phyloP scores from a whole-genome alignment of 768 basidiomycete genomes.

The Strobilomyces dryophilus region DNA sequence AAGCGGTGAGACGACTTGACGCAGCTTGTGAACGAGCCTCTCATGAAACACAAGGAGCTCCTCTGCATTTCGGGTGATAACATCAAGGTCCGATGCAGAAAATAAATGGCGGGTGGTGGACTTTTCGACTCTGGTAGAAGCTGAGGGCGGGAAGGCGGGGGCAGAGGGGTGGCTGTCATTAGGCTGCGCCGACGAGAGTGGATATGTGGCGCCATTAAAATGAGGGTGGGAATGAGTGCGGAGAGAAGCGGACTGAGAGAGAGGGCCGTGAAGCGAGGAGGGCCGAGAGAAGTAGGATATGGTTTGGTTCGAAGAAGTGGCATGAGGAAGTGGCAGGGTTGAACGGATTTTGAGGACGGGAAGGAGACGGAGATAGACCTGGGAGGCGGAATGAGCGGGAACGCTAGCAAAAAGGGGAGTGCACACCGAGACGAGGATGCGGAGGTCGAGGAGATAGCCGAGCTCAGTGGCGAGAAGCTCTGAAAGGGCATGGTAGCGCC shows the following conservation, averaged over 20 bases:
- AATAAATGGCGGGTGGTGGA: slow-evolving; percentile 47
- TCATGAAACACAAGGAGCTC: slow-evolving; percentile 69
- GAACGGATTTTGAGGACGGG: slow-evolving; percentile 40
- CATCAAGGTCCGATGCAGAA: slow-evolving; percentile 51
- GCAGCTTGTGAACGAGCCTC: slow-evolving; percentile 54
- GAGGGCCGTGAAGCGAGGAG: slow-evolving; percentile 37
- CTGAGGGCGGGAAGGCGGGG: slow-evolving; percentile 6
- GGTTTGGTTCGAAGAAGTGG: slow-evolving; percentile 26
- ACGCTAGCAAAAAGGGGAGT: neutral
- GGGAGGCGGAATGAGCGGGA: slow-evolving; percentile 2
- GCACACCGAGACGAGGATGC: slow-evolving; percentile 68
- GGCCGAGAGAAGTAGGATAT: slow-evolving; percentile 34
- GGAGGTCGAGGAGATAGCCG: slow-evolving; percentile 76
- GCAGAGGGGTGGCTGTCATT: slow-evolving; percentile 8
- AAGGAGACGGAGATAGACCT: slow-evolving; percentile 67
- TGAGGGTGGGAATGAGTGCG: slow-evolving; percentile 46
- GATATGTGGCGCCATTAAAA: slow-evolving; percentile 14
- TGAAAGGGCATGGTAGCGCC: slow-evolving; percentile 67
- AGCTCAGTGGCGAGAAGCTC: slow-evolving; percentile 86
- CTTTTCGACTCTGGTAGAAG: slow-evolving; percentile 29
- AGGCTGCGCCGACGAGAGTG: slow-evolving; percentile 12
- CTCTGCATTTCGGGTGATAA: slow-evolving; percentile 62
- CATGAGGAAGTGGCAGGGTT: slow-evolving; percentile 12
- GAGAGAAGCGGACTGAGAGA: slow-evolving; percentile 40
- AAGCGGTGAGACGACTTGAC: slow-evolving; percentile 44